Evolutionary conservation across 371 early-diverging fungal genomes (phyloP).

Genomic region (Fennellomyces sp.): DNA sequence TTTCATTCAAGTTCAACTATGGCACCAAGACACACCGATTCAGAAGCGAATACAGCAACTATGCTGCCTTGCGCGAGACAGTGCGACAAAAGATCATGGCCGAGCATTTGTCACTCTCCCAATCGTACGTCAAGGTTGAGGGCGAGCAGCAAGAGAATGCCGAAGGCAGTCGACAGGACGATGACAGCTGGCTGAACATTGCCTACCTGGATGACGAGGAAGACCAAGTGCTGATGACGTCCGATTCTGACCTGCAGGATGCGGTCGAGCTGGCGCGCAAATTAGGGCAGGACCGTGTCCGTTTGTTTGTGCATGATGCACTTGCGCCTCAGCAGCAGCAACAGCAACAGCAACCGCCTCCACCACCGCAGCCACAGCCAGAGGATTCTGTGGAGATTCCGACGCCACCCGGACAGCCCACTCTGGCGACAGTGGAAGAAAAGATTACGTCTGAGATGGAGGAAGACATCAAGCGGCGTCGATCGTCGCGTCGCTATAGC

Average conservation of each 20-base stretch:
- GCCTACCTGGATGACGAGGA: conserved; percentile 91
- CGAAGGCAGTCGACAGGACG: conserved; percentile 15
- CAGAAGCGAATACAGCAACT: conserved; percentile 24
- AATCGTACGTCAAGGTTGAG: conserved; percentile 22
- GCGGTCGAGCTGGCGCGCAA: conserved; percentile 84
- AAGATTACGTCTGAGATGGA: background rate
- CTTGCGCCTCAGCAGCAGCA: conserved; percentile 12
- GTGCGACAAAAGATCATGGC: conserved; percentile 41
- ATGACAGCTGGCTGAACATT: conserved; percentile 49
- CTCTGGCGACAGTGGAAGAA: conserved; percentile 1
- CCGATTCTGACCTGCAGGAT: conserved; percentile 80
- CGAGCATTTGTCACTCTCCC: conserved; percentile 35
- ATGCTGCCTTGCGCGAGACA: conserved; percentile 27
- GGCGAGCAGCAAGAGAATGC: conserved; percentile 19
- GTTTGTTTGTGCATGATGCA: conserved; percentile 70
- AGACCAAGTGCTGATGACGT: conserved; percentile 80
- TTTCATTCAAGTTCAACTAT: conserved; percentile 46
- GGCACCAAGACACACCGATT: conserved; percentile 44
- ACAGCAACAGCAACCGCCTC: conserved; percentile 3
- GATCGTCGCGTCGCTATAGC: conserved; percentile 1
- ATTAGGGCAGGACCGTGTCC: conserved; percentile 75
- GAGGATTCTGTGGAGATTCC: conserved; percentile 3
- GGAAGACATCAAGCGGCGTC: conserved; percentile 6
- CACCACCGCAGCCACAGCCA: background rate
- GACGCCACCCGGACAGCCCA: conserved; percentile 12